Evolutionary conservation across 2,329 filamentous ascomycete genomes (phyloP).

Genomic region (Cladosporium sp.): DNA sequence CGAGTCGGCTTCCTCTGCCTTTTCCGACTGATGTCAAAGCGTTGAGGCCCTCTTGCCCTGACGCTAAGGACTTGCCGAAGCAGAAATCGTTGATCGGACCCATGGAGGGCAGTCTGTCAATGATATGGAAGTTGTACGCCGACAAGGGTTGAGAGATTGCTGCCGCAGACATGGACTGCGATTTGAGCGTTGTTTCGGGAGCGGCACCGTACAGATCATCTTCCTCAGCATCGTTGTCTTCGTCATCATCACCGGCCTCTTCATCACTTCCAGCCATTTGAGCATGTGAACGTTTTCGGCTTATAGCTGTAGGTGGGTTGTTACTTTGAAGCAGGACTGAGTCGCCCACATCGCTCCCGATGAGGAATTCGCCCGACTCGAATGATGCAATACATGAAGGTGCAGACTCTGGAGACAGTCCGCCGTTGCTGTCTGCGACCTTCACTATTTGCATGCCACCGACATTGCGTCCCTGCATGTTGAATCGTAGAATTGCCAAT

Average conservation of each 20-base stretch:
- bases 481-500: slow-evolving; percentile 73
- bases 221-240: slow-evolving; percentile 52
- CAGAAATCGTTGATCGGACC: slow-evolving; percentile 75
- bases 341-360: slow-evolving; percentile 80
- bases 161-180: slow-evolving; percentile 32
- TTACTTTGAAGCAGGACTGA: slow-evolving; percentile 79
- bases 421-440: slow-evolving; percentile 60
- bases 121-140: slow-evolving; percentile 64
- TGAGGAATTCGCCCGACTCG: slow-evolving; percentile 56
- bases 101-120: slow-evolving; percentile 73
- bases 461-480: slow-evolving; percentile 84
- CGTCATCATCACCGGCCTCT: slow-evolving; percentile 54
- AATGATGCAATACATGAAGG: slow-evolving; percentile 68
- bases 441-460: slow-evolving; percentile 74
- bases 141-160: slow-evolving; percentile 53
- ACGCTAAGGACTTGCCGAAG: slow-evolving; percentile 54
- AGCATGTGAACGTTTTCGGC: slow-evolving; percentile 60
- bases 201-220: slow-evolving; percentile 63
- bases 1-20: slow-evolving; percentile 64
- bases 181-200: slow-evolving; percentile 38
- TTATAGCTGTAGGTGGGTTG: slow-evolving; percentile 57
- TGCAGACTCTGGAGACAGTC: slow-evolving; percentile 55
- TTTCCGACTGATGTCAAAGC: slow-evolving; percentile 57
- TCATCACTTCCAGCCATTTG: slow-evolving; percentile 53
- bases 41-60: slow-evolving; percentile 40